Evolutionary conservation across 805 yeast genomes (phyloP).

Genomic region (Grigorovia jiainica): DNA sequence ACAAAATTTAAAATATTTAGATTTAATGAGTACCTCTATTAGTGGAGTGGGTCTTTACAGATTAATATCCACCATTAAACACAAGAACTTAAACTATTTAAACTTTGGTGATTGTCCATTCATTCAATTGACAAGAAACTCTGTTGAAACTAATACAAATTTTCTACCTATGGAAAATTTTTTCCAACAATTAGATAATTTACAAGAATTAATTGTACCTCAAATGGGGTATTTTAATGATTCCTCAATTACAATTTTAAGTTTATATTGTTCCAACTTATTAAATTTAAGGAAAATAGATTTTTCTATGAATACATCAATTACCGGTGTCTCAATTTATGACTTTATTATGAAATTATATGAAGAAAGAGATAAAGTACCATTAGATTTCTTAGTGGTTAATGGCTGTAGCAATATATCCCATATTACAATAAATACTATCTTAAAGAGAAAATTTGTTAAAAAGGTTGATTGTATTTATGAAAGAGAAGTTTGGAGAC

Average conservation of each 20-base stretch:
- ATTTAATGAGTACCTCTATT: conserved; percentile 25
- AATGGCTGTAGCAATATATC: conserved; percentile 24
- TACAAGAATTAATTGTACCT: conserved; percentile 19
- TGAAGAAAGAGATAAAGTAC: conserved; percentile 6
- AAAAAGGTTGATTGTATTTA: conserved; percentile 20
- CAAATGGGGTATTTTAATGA: conserved; percentile 20
- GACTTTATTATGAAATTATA: conserved; percentile 17
- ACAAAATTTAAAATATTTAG: conserved; percentile 11
- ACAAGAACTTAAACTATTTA: conserved; percentile 8
- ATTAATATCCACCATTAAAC: conserved; percentile 9
- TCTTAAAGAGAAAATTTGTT: conserved; percentile 16
- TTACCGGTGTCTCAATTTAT: conserved; percentile 25
- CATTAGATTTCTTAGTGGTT: conserved; percentile 15
- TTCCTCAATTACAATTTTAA: conserved; percentile 10
- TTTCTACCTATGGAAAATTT: conserved; percentile 5
- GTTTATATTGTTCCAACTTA: conserved; percentile 8
- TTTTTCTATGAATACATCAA: conserved; percentile 23
- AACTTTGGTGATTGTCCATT: conserved; percentile 26
- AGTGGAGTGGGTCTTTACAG: conserved; percentile 17
- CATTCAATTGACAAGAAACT: conserved; percentile 7
- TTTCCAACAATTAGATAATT: conserved; percentile 8
- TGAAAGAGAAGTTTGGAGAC: conserved; percentile 24
- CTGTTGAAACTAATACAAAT: conserved; percentile 3
- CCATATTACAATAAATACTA: conserved; percentile 19
- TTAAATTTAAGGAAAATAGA: conserved; percentile 17